Evolutionary conservation across 805 yeast genomes (phyloP), one percentile per base, ranked within the genome.

Genomic region (Wickerhamiella cacticola): DNA sequence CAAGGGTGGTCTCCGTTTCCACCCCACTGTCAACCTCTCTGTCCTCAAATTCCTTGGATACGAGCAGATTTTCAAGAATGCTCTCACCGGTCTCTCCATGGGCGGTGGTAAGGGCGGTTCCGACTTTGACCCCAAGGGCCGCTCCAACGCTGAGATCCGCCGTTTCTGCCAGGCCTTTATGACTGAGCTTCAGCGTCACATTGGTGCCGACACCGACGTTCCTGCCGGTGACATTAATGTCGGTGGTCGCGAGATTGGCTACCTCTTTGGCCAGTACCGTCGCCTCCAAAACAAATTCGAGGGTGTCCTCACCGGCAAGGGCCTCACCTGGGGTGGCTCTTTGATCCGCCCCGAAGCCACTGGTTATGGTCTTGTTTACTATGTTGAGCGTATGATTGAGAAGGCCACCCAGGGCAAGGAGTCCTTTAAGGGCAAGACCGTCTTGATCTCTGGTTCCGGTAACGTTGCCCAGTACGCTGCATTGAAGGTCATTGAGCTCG

Each of bases 71-170:
- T 92, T 89, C 79, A 89, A 89, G 78, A 89, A 89, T 66, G 97
- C 98, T 46, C 75, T 89, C 63, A 89, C 98, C 60, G 97, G 97
- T 63, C 77, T 88, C 61, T 77, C 80, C 78, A 88, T 89, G 82
- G 98, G 98, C 68, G 98, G 98, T 74, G 98, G 95, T 72, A 89
- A 89, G 69, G 98, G 98, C 78, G 98, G 98, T 68, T 75, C 95
- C 52, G 96, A 89, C 72, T 92, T 89, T 71, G 87, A 88, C 73
- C 95, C 96, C 62, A 89, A 89, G 78, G 95, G 89, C 65, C 82
- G 80, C 70, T 76, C 94, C 52, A 92, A 88, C 69, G 68, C 71
- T 60, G 98, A 89, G 75, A 89, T 89, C 72, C 82, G 98, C 76
- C 80, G 95, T 70, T 89, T 89, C 79, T 89, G 96, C 75, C 78